A percentile compares a stretch with the other conserved stretches of the same genome.
phyloP scores from a whole-genome alignment of 2,329 filamentous ascomycete genomes.

The Aspergillus amoenus region DNA sequence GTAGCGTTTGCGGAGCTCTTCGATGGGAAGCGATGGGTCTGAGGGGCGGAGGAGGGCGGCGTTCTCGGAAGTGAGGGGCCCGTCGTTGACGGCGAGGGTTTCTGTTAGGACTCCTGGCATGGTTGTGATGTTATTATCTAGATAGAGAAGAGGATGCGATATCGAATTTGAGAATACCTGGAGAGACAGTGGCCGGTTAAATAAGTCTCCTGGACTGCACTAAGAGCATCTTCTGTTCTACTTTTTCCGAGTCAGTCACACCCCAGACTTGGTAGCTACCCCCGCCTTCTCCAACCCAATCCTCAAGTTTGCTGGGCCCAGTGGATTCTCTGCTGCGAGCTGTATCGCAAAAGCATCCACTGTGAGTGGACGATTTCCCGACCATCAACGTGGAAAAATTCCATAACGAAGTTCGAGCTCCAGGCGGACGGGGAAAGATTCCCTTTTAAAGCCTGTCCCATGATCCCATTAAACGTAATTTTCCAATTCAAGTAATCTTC shows the following conservation, averaged over 20 bases:
- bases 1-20: slow-evolving; percentile 50
- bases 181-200: not conserved
- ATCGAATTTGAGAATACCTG: not conserved
- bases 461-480: too few species aligned
- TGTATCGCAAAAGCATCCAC: not conserved
- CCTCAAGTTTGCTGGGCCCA: not conserved
- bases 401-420: not conserved
- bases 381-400: slow-evolving; percentile 11
- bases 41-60: slow-evolving; percentile 46
- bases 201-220: not conserved
- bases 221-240: not conserved
- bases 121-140: not conserved
- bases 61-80: slow-evolving; percentile 47
- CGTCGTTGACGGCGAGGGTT: slow-evolving; percentile 43
- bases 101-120: slow-evolving; percentile 17
- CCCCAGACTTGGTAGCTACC: not conserved
- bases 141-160: too few species aligned
- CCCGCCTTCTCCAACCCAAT: slow-evolving; percentile 8
- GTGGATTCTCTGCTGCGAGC: not conserved
- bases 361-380: slow-evolving; percentile 2
- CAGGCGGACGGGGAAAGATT: slow-evolving; percentile 4
- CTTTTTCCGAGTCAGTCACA: not conserved
- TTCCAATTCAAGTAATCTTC: not conserved
- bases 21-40: slow-evolving; percentile 44
- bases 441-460: not conserved